phyloP scores from a whole-genome alignment of 2,329 filamentous ascomycete genomes.

The Raffaelea ambrosiae region DNA sequence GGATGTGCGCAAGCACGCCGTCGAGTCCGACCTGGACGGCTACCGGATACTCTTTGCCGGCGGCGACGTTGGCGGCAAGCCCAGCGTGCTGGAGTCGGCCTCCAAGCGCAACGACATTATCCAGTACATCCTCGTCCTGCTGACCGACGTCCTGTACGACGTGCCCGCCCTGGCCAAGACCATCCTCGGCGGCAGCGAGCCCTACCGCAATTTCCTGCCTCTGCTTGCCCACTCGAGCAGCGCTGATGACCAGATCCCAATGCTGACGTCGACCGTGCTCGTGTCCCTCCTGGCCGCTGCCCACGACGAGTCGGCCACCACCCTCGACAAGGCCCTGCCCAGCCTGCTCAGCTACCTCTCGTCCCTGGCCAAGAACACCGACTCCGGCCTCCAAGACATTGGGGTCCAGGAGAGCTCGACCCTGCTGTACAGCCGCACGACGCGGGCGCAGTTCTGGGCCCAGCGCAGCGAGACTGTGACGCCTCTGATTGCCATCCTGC shows the following conservation, averaged over 20 bases:
- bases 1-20: constrained; percentile 75
- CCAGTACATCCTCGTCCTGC: constrained; percentile 87
- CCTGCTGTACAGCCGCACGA: constrained; percentile 64
- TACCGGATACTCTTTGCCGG: constrained; percentile 79
- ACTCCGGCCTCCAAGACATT: constrained; percentile 89
- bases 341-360: constrained; percentile 81
- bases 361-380: constrained; percentile 66
- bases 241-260: constrained; percentile 69
- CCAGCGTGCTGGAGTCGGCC: constrained; percentile 72
- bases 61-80: constrained; percentile 41
- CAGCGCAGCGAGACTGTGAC: constrained; percentile 77
- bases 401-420: constrained; percentile 87
- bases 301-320: constrained; percentile 53
- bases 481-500: constrained; percentile 75
- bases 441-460: constrained; percentile 82
- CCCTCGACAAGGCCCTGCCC: constrained; percentile 64
- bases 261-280: constrained; percentile 83
- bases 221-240: constrained; percentile 72
- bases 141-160: constrained; percentile 71
- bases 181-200: constrained; percentile 61
- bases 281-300: constrained; percentile 66
- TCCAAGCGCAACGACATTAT: constrained; percentile 82
- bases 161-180: constrained; percentile 64
- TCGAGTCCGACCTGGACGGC: constrained; percentile 70
- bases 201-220: constrained; percentile 76